Evolutionary conservation across 768 basidiomycete genomes (phyloP), one percentile per base, ranked within the genome.

Genomic region (Phylloporus arenicola): DNA sequence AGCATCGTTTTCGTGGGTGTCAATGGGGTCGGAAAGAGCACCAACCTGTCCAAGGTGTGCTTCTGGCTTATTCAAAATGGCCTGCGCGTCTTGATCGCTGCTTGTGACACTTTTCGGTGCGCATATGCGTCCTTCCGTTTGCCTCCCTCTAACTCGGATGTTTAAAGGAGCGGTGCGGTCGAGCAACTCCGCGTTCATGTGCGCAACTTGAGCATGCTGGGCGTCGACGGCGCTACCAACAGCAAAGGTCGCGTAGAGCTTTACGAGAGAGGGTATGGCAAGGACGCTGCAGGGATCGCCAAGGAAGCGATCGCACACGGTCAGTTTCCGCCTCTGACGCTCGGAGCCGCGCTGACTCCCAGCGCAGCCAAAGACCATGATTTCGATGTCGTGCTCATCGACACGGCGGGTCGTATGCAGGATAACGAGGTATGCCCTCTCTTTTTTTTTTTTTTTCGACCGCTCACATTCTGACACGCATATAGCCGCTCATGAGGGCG

Each of bases 51-150:
- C 38, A 99, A 99, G 74, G 95, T 99, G 44, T 94, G 92, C 70
- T 99, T 98, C 72, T 99, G 96, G 96, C 75, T 99, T 34, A 85
- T 99, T 47, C 96, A 99, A 70, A 99, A 99, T 62, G 85, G 88
- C 6, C 69, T 95, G 34, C 77, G 87, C 35, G 95, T 99, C 35
- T 75, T 99, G 57, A 98, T 99, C 59, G 96, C 96, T 38, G 96
- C 96, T 12, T 99, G 96, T 64, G 96, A 99, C 65, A 98, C 96
- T 7, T 99, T 99, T 75, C 75, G 95, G 81, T 84, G 60, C 35
- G 75, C 70, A 17, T 17, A 48, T 19, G 13, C 35, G 1, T 38
- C 3, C 34, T 48, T 24, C 22, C 35, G 33, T 13, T 19, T 0
- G n/a, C 31, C 29, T 22, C 16, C 19, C 3, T 40, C 47, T 9